phyloP scores from a whole-genome alignment of 2,329 filamentous ascomycete species.

The Apiospora koreana region DNA sequence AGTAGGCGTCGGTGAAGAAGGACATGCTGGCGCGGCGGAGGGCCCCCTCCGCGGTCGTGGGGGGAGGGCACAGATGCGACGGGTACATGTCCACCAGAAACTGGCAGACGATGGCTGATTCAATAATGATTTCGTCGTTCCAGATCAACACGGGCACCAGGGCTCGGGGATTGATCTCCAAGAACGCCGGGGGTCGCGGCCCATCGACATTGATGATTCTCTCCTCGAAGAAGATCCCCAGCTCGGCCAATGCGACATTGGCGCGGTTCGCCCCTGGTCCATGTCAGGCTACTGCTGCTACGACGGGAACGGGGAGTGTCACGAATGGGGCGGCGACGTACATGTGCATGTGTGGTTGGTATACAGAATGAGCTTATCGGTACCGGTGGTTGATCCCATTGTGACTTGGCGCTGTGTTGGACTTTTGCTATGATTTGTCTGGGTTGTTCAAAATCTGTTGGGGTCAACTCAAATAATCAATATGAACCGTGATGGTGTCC shows the following conservation, averaged over 20 bases:
- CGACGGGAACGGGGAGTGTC: not conserved
- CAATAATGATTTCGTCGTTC: conserved; percentile 14
- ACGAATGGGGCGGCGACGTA: not conserved
- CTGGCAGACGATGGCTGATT: conserved; percentile 18
- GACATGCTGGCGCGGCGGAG: conserved; percentile 15
- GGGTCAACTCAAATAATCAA: not conserved
- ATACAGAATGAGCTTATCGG: conserved; percentile 16
- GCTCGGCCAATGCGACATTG: conserved; percentile 15
- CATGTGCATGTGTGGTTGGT: conserved; percentile 19
- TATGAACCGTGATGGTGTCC: not conserved
- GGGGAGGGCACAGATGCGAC: conserved; percentile 16
- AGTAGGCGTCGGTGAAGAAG: conserved; percentile 19
- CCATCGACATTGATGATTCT: conserved; percentile 18
- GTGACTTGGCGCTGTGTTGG: not conserved
- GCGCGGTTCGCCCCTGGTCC: conserved; percentile 17
- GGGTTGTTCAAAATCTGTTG: not conserved
- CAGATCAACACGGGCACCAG: conserved; percentile 16
- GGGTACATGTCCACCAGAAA: conserved; percentile 16
- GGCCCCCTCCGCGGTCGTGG: conserved; percentile 14
- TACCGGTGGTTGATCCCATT: conserved; percentile 8
- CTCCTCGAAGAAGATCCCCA: conserved; percentile 16
- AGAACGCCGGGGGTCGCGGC: conserved; percentile 14
- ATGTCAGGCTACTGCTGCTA: not conserved
- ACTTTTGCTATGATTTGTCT: not conserved
- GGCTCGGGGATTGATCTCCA: conserved; percentile 17